phyloP scores from a whole-genome alignment of 768 basidiomycete genomes.

The Suillus brevipes region DNA sequence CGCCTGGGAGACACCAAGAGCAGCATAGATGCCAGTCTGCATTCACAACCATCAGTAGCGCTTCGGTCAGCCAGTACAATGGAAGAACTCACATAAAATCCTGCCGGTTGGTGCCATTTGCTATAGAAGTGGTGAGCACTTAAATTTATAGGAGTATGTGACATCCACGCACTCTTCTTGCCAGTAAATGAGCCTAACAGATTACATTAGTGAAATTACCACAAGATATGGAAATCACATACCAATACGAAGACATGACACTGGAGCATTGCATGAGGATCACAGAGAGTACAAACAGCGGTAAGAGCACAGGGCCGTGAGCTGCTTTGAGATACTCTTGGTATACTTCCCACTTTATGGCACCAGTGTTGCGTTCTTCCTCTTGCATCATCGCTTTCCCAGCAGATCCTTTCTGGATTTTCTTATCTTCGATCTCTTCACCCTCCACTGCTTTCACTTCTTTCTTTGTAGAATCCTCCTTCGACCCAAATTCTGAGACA shows the following conservation, averaged over 20 bases:
- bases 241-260: conserved; percentile 78
- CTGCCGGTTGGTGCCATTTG: conserved; percentile 56
- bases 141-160: not conserved
- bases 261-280: conserved; percentile 67
- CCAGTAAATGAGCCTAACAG: conserved; percentile 75
- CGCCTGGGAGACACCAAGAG: conserved; percentile 70
- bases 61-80: conserved; percentile 28
- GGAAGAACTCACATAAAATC: conserved; percentile 63
- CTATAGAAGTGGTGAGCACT: conserved; percentile 23
- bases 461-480: conserved; percentile 46
- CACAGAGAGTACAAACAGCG: conserved; percentile 61
- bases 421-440: conserved; percentile 32
- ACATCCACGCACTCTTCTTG: conserved; percentile 36
- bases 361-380: conserved; percentile 81
- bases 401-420: conserved; percentile 35
- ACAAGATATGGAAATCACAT: conserved; percentile 17
- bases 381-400: conserved; percentile 72
- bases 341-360: conserved; percentile 38
- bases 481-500: conserved; percentile 74
- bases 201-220: not conserved
- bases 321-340: conserved; percentile 66
- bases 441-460: conserved; percentile 44
- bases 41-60: conserved; percentile 1
- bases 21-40: conserved; percentile 82
- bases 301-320: conserved; percentile 62